Conservation (phyloP, 805 yeast genomes). For the Ogataea allantospora region DNA sequence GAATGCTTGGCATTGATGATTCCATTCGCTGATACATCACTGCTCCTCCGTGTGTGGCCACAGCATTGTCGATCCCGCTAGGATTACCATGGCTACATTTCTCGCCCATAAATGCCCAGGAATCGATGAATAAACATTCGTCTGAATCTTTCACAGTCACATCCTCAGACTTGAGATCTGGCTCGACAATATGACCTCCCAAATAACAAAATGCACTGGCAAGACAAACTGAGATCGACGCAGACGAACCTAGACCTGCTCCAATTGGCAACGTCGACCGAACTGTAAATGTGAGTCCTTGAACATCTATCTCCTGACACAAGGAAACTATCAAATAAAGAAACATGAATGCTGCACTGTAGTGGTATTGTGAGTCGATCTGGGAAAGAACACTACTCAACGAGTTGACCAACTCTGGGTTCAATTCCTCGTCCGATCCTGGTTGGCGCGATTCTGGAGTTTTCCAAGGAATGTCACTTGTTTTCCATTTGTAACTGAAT, state of each 20-base stretch:
- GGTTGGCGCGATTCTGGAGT: conserved; percentile 29
- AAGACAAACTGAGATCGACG: conserved; percentile 82
- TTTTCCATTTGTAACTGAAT: conserved; percentile 63
- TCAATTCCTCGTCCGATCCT: conserved; percentile 50
- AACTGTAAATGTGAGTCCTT: conserved; percentile 56
- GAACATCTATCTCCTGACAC: conserved; percentile 46
- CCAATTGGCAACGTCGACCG: conserved; percentile 91
- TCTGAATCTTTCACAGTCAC: conserved; percentile 33
- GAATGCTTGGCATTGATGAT: conserved; percentile 55
- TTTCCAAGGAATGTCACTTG: conserved; percentile 61
- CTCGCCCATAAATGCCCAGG: conserved; percentile 92
- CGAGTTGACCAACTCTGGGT: conserved; percentile 54
- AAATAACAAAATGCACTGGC: conserved; percentile 68
- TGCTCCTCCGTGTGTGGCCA: conserved; percentile 95
- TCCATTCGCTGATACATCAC: conserved; percentile 76
- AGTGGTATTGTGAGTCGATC: conserved; percentile 57
- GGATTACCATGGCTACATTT: conserved; percentile 96
- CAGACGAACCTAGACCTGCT: conserved; percentile 95
- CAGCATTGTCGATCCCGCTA: conserved; percentile 94
- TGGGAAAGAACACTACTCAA: conserved; percentile 44
- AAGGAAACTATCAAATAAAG: conserved; percentile 69
- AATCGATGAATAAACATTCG: conserved; percentile 64
- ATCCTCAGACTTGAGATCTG: conserved; percentile 37
- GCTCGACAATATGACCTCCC: conserved; percentile 51
- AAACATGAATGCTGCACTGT: conserved; percentile 79